Evolutionary conservation across 108 stramenopile genomes (phyloP).

Genomic region (Nitzschia putrida): DNA sequence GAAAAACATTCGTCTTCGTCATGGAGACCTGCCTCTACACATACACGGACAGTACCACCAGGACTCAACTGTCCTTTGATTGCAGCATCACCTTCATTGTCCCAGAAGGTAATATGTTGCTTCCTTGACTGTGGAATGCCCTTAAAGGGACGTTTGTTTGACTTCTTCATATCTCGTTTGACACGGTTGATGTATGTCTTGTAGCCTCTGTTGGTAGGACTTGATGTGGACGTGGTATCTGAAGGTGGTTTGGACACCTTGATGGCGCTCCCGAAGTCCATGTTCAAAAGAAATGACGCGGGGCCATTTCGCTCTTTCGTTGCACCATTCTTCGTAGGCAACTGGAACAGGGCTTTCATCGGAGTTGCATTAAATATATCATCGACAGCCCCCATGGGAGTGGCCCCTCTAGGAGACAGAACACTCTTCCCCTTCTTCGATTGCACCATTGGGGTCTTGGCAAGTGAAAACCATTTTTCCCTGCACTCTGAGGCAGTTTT

Average conservation of each 20-base stretch:
- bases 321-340: not conserved
- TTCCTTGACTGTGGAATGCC: not conserved
- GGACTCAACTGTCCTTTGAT: constrained; percentile 45
- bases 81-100: constrained; percentile 34
- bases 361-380: constrained; percentile 59
- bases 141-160: constrained; percentile 20
- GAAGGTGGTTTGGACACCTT: constrained; percentile 11
- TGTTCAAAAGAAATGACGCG: not conserved
- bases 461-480: constrained; percentile 58
- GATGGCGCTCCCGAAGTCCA: constrained; percentile 37
- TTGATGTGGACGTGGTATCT: not conserved
- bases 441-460: constrained; percentile 39
- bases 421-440: constrained; percentile 8
- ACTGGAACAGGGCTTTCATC: constrained; percentile 34
- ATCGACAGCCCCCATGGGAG: constrained; percentile 24
- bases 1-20: constrained; percentile 6
- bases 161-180: constrained; percentile 27
- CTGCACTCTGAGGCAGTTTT: constrained; percentile 49
- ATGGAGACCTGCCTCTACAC: constrained; percentile 7
- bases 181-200: constrained; percentile 49
- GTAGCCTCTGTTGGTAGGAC: constrained; percentile 26
- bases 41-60: constrained; percentile 42
- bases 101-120: not conserved
- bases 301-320: not conserved
- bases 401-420: constrained; percentile 7